Base-by-base conservation (phyloP, 768 basidiomycete species). In the Suillus variegatus region DNA sequence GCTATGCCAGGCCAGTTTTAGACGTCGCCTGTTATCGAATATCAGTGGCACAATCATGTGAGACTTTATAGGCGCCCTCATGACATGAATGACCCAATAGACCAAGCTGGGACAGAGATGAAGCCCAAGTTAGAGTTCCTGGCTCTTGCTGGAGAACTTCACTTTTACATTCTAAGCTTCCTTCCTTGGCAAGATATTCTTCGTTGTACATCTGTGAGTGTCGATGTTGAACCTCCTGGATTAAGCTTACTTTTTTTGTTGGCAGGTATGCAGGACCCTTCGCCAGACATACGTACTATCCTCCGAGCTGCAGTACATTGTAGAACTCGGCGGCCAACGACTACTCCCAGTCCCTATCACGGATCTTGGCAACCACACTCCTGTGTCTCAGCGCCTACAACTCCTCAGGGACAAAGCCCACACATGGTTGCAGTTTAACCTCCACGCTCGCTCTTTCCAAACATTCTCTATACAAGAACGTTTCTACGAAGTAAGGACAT, bases 301-400 rank as follows among this genome's bases (percentile, higher is more conserved):
- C 7, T 51, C 49, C 14, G 49, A 28, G 49, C 49, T 51, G 8
- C 49, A 51, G 49, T 64, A 64, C 57, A 44, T 46, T 10, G 16
- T 64, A 25, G 44, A 64, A 40, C 56, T 64, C 16, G 35, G 57
- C 12, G 56, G 44, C 46, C 41, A 60, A 38, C 44, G 38, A 44
- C 35, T 64, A 2, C 22, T 44, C 4, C n/a, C 56, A 14, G 63
- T 58, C 14, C 25, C n/a, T 7, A 28, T 44, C 52, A 28, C 54
- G 35, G 25, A 63, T 10, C 46, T 13, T 13, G 14, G 18, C 35
- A n/a, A 56, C 12, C 22, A 47, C n/a, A 44, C 47, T 14, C 28
- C 38, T 38, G 49, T 49, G 14, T 20, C 41, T 16, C 41, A 64
- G 22, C 28, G 32, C 14, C 25, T 51, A 28, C 49, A 51, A 25